Evolutionary conservation across 495 filamentous ascomycete species (phyloP).

Genomic region (Penicilliopsis zonata): DNA sequence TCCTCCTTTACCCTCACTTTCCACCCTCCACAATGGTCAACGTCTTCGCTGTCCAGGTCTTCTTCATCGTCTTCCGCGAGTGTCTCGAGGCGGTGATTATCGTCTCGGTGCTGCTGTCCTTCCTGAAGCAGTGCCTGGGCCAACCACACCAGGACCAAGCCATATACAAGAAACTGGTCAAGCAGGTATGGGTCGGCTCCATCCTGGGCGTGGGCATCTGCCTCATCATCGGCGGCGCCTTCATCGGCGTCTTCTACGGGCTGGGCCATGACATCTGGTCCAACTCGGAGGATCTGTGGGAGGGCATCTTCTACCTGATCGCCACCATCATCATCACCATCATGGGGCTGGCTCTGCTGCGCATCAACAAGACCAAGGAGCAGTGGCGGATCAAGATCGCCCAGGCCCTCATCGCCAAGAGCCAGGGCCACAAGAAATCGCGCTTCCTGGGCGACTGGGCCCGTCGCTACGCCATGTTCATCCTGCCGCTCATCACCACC

Average conservation of each 20-base stretch:
- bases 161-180: slow-evolving; percentile 55
- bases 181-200: slow-evolving; percentile 67
- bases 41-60: slow-evolving; percentile 56
- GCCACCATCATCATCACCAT: slow-evolving; percentile 67
- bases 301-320: slow-evolving; percentile 60
- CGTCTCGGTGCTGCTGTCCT: slow-evolving; percentile 70
- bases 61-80: slow-evolving; percentile 83
- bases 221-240: slow-evolving; percentile 51
- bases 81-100: slow-evolving; percentile 70
- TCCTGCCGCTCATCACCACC: slow-evolving; percentile 74
- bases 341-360: slow-evolving; percentile 65
- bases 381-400: slow-evolving; percentile 78
- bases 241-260: slow-evolving; percentile 75
- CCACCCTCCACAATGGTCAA: slow-evolving; percentile 32
- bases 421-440: slow-evolving; percentile 14
- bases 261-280: slow-evolving; percentile 54
- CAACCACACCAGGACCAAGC: slow-evolving; percentile 35
- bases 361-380: slow-evolving; percentile 75
- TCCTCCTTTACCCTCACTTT: too few species aligned
- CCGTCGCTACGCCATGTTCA: slow-evolving; percentile 58
- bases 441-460: slow-evolving; percentile 1
- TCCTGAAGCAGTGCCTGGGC: slow-evolving; percentile 66
- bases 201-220: slow-evolving; percentile 52
- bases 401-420: slow-evolving; percentile 44
- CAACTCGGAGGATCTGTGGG: slow-evolving; percentile 60